These are phyloP conservation scores for Termitomyces sp. DNA, from an alignment of 768 basidiomycete genomes.

Conservation along the genomic window DNA sequence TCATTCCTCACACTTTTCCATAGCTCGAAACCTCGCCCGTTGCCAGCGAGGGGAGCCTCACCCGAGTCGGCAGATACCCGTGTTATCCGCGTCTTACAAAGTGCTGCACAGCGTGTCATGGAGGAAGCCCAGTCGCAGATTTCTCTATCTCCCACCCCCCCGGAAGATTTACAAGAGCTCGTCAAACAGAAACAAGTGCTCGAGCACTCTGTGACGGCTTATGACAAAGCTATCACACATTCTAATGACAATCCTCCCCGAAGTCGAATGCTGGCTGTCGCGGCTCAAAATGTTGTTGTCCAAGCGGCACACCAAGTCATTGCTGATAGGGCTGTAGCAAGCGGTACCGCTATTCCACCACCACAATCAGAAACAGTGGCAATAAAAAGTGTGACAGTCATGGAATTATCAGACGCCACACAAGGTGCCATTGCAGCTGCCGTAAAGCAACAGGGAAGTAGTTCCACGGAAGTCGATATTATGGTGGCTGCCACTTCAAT, in stretches of 20 bases:
- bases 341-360: conserved; percentile 27
- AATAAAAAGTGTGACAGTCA: conserved; percentile 45
- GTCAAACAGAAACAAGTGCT: conserved; percentile 81
- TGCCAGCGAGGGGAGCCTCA: conserved; percentile 16
- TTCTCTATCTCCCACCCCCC: conserved; percentile 31
- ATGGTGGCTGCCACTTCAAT: conserved; percentile 64
- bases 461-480: conserved; percentile 77
- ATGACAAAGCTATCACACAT: conserved; percentile 54
- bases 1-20: not conserved
- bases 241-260: conserved; percentile 48
- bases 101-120: conserved; percentile 72
- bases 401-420: conserved; percentile 47
- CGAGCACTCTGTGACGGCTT: conserved; percentile 62
- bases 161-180: conserved; percentile 59
- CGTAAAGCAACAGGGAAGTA: conserved; percentile 67
- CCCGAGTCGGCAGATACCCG: conserved; percentile 51
- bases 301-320: conserved; percentile 71
- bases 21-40: conserved; percentile 25
- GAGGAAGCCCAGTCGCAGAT: conserved; percentile 69
- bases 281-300: conserved; percentile 77
- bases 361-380: conserved; percentile 35
- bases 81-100: conserved; percentile 73
- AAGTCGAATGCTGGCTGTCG: conserved; percentile 60
- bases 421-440: conserved; percentile 75
- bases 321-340: conserved; percentile 40